These are phyloP conservation scores for Fraxinus excelsior DNA, from an alignment of 257 asterid genomes.

Conservation along the genomic window DNA sequence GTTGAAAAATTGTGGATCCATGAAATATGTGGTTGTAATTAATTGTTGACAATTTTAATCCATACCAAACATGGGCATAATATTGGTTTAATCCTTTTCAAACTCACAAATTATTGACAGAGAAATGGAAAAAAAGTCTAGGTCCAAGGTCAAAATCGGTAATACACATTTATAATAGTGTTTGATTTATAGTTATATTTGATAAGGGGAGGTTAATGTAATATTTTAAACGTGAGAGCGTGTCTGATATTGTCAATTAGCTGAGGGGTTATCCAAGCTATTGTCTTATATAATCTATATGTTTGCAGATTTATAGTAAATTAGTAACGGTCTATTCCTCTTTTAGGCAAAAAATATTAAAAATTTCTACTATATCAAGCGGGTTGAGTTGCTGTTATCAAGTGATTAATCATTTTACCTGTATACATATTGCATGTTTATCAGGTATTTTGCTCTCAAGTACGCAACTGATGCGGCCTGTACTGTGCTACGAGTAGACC, in stretches of 20 bases:
- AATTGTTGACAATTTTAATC: too few species aligned
- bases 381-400: not conserved
- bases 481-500: conserved; percentile 96
- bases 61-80: too few species aligned
- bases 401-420: conserved; percentile 23
- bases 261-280: not conserved
- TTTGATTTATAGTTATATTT: not conserved
- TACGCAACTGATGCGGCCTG: conserved; percentile 94
- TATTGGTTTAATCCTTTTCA: too few species aligned
- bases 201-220: not conserved
- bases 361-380: not conserved
- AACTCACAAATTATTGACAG: too few species aligned
- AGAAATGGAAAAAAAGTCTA: not conserved
- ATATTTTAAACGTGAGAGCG: not conserved
- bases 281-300: not conserved
- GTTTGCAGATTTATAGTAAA: not conserved
- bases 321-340: not conserved
- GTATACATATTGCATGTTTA: conserved; percentile 17
- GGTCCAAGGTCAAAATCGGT: not conserved
- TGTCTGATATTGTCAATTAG: not conserved
- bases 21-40: too few species aligned
- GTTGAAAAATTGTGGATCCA: too few species aligned
- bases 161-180: not conserved
- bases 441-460: conserved; percentile 86
- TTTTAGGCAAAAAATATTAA: not conserved